Evolutionary conservation across 129 eudicot species (phyloP).

Genomic region (Artemisia tridentata): DNA sequence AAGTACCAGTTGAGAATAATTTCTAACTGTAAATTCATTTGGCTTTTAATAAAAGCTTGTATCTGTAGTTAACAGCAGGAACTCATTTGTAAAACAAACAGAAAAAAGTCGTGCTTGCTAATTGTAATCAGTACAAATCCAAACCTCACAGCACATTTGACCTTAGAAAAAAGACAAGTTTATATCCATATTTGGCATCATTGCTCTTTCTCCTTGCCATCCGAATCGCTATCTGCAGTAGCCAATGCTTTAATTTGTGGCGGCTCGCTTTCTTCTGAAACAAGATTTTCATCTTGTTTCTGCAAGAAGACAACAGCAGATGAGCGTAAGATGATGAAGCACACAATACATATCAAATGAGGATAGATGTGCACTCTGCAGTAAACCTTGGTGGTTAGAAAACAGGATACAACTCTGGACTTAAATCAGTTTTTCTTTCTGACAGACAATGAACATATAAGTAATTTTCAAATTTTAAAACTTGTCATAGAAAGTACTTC

Average conservation of each 20-base stretch:
- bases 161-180: not conserved
- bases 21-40: no score
- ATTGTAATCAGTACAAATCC: no score
- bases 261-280: slow-evolving; percentile 9
- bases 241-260: slow-evolving; percentile 1
- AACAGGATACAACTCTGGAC: not conserved
- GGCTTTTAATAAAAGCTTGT: no score
- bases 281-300: slow-evolving; percentile 17
- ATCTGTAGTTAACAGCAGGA: no score
- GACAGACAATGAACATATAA: not conserved
- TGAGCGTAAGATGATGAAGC: not conserved
- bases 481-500: not conserved
- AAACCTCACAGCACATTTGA: not conserved
- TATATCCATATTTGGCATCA: not conserved
- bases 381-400: not conserved
- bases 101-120: no score
- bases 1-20: no score
- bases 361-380: not conserved
- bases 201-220: not conserved
- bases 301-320: slow-evolving; percentile 18
- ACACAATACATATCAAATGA: not conserved
- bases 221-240: not conserved
- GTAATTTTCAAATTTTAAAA: not conserved
- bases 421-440: not conserved
- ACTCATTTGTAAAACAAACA: no score